phyloP scores from a whole-genome alignment of 345 rosid genomes.

The Populus alba region DNA sequence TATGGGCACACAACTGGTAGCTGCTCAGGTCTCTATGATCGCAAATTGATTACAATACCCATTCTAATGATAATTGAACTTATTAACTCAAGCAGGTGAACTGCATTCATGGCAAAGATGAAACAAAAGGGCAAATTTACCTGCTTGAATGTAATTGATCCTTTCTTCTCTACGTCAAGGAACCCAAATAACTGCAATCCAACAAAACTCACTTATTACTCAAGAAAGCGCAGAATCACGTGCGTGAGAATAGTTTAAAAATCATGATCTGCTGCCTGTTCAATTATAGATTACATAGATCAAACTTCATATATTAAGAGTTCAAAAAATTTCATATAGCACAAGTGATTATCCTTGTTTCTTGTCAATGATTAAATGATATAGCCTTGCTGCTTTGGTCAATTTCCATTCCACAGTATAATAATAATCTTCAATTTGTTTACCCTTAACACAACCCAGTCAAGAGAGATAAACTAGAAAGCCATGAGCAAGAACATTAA shows the following conservation, averaged over 20 bases:
- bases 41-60: background rate
- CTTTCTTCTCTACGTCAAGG: conserved; percentile 72
- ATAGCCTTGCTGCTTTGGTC: background rate
- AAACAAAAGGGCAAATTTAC: conserved; percentile 33
- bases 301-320: background rate
- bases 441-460: background rate
- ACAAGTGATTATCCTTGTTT: background rate
- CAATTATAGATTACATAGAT: background rate
- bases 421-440: background rate
- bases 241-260: background rate
- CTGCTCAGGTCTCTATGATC: background rate
- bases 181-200: conserved; percentile 69
- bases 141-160: conserved; percentile 85
- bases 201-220: background rate
- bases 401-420: background rate
- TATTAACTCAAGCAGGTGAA: conserved; percentile 1
- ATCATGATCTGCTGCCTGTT: background rate
- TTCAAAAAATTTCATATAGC: background rate
- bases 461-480: conserved; percentile 1
- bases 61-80: background rate
- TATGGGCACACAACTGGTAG: background rate
- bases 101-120: background rate
- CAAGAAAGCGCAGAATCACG: background rate
- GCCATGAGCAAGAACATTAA: background rate
- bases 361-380: background rate